Base-by-base conservation (phyloP, 2,329 filamentous ascomycete species). In the Coniochaeta sp. region DNA sequence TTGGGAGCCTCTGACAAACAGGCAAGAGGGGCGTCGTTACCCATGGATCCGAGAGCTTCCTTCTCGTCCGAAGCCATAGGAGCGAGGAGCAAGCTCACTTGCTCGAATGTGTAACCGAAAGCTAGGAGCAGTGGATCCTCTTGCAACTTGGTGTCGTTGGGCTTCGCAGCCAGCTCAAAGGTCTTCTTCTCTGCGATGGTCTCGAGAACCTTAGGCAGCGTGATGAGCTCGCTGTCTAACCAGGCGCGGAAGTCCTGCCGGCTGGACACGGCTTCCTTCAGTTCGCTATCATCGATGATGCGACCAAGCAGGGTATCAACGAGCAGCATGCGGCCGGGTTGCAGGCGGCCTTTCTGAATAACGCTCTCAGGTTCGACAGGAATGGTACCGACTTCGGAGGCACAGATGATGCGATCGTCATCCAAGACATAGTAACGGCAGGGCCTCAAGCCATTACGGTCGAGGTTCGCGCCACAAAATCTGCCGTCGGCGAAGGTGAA, bases 11-110 rank as follows among this genome's bases (percentile, higher is more conserved):
- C 85, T n/a, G 93, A 90, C 72, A 98, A 81, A 74, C 92, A 96
- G 59, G 93, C 93, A 64, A 98, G 80, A 50, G 93, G 93, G 52
- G 90, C 91, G 79, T 98, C 93, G 72, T 98, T 98, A 68, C 93
- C 93, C 93, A 98, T 98, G 62, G 93, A 98, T 44, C 93, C 93
- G 59, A 98, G 83, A 50, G 93, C 93, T 75, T 98, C 93, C 78
- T 98, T 98, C 62, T 96, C 96, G 70, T 98, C 93, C 26, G 92
- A 92, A 61, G 92, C 93, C 93, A 98, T 98, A 11, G 93, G 93
- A 19, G 89, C 93, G 58, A 98, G 85, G 40, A 98, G 81, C 71
- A 98, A 78, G 74, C 89, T 93, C 73, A 98, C 89, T 76, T 98
- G 93, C 79, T 98, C 93, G 64, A 96, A 89, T 7, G 93, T 96